phyloP scores from a whole-genome alignment of 2,329 filamentous ascomycete species.

The Juglanconis sp. region DNA sequence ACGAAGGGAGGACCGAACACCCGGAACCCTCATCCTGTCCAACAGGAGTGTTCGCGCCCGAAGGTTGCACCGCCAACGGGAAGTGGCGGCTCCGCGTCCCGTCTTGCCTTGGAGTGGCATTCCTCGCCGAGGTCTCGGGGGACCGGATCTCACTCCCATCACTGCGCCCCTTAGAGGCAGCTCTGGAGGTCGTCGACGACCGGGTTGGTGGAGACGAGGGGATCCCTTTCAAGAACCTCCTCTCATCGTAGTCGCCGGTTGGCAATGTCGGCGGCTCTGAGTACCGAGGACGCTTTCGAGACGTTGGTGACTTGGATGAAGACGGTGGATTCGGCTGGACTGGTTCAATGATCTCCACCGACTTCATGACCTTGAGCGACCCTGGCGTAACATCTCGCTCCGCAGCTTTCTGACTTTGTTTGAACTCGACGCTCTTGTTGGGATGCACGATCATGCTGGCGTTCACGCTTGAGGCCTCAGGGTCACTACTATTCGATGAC shows the following conservation, averaged over 20 bases:
- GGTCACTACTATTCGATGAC: background rate
- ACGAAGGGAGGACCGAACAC: background rate
- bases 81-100: background rate
- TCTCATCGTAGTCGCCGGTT: background rate
- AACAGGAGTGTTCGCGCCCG: background rate
- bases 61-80: background rate
- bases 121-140: background rate
- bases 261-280: background rate
- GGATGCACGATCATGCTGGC: slow-evolving; percentile 14
- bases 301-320: background rate
- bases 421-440: slow-evolving; percentile 7
- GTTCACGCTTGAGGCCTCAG: background rate
- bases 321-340: background rate
- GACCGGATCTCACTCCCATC: background rate
- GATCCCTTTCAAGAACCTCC: background rate
- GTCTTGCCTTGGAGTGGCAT: background rate
- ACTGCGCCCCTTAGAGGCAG: background rate
- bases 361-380: background rate
- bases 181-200: background rate
- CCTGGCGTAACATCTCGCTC: background rate
- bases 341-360: background rate
- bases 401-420: background rate
- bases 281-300: background rate
- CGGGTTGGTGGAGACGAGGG: slow-evolving; percentile 4
- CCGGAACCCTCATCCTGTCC: background rate